Base-by-base conservation (phyloP, 2,329 filamentous ascomycete species). In the Aspergillus tamarii region DNA sequence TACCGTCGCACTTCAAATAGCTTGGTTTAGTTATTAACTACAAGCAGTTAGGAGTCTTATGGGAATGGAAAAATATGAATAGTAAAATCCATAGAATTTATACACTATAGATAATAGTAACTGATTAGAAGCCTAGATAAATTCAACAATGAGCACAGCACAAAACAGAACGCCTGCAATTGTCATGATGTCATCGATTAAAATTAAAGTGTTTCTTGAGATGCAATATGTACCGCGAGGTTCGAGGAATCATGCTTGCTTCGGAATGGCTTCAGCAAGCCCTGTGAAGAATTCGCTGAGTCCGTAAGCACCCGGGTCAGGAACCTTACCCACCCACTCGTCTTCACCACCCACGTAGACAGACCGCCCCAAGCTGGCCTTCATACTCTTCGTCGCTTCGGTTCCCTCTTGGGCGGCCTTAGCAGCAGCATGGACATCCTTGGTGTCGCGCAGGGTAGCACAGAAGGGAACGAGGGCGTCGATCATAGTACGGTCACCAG, bases 381-480 rank as follows among this genome's bases (percentile, higher is more conserved):
- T 88, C 94, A 99, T 97, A 28, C 90, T 91, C 82, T 94, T 96
- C 23, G 95, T 98, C 34, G 87, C 87, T 67, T 94, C 90, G 4
- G 94, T 91, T 0, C 91, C 95, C 54, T 88, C 84, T 67, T 87
- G 86, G 0, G 93, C 90, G 2, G 92, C 93, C 70, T 88, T 83
- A 0, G 92, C 93, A 9, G 95, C 94, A 74, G 88, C 84, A 68
- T 87, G 85, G 23, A 95, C 76, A 74, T 91, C 87, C 16, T 87
- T 87, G 0, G 88, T 89, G 72, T 85, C 78, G 8, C 80, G 83
- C 2, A 98, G 84, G 3, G 85, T 87, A 50, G 92, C 86, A 58
- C 96, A 89, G 75, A 98, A 99, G 1, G 95, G 95, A 66, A 91
- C 87, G 57, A 99, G 83, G 1, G 94, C 93, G 78, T 99, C 95